These are phyloP conservation scores for Scutellaria baicalensis DNA, from an alignment of 257 asterid species.

Conservation along the genomic window DNA sequence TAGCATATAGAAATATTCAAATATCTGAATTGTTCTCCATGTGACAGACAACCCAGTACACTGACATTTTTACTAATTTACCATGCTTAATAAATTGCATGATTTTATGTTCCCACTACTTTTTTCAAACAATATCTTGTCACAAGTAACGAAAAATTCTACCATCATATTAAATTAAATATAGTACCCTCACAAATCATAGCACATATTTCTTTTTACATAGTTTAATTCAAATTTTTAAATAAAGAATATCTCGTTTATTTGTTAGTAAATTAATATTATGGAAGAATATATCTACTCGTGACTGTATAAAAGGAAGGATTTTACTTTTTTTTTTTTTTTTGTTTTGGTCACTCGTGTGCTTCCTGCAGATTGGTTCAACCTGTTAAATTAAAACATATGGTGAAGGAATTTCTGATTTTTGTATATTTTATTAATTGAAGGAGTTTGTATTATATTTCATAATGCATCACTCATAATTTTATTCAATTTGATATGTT, in stretches of 20 bases:
- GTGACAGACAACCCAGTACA: conserved; percentile 36
- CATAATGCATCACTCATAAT: no score
- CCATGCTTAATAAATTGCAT: background rate
- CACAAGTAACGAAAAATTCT: conserved; percentile 56
- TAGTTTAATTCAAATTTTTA: background rate
- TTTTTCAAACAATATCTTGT: conserved; percentile 27
- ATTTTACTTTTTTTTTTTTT: background rate
- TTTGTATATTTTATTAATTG: no score
- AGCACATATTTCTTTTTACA: background rate
- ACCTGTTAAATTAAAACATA: no score
- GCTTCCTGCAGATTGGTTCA: no score
- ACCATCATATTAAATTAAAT: conserved; percentile 5
- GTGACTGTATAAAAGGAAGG: background rate
- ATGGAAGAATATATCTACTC: background rate
- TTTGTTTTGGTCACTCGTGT: no score
- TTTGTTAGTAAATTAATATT: background rate
- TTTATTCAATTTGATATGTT: no score
- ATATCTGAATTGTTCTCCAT: conserved; percentile 47
- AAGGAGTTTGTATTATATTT: no score
- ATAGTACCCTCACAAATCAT: conserved; percentile 1
- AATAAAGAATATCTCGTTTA: background rate
- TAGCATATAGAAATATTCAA: conserved; percentile 33
- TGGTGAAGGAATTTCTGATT: no score
- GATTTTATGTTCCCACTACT: background rate
- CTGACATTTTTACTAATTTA: conserved; percentile 27